A percentile compares a stretch with the other conserved stretches of the same genome.
phyloP scores from a whole-genome alignment of 805 yeast genomes.

The Maudiozyma serrabonitensis region DNA sequence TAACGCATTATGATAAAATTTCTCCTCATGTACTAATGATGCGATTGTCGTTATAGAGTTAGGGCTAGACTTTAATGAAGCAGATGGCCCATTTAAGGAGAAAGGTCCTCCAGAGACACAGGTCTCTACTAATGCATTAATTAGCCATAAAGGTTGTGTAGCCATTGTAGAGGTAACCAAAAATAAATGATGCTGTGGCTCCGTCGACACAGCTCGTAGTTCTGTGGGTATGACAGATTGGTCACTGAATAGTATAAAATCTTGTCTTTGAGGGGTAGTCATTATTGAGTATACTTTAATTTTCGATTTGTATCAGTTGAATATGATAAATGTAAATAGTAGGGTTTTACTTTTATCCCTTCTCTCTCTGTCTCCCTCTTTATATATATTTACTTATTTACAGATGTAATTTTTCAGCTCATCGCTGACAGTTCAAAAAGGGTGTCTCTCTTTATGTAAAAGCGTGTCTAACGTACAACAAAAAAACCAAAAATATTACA shows the following conservation, averaged over 20 bases:
- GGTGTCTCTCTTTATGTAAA: neutral
- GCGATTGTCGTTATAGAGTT: constrained; percentile 13
- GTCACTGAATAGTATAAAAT: constrained; percentile 43
- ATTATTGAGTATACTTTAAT: neutral
- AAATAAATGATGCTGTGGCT: constrained; percentile 22
- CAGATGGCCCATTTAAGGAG: constrained; percentile 28
- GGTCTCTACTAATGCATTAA: constrained; percentile 45
- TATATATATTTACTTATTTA: neutral
- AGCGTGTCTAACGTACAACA: too few relatives aligned
- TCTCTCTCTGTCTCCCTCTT: neutral
- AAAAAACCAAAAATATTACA: too few relatives aligned
- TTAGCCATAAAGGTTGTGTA: constrained; percentile 57
- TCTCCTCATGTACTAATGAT: constrained; percentile 21
- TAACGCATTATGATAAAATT: constrained; percentile 13
- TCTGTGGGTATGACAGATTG: constrained; percentile 33
- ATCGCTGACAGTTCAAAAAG: neutral
- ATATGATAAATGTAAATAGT: too few relatives aligned
- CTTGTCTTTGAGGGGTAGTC: constrained; percentile 43
- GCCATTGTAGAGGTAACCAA: constrained; percentile 38
- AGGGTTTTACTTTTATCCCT: neutral
- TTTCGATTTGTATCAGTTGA: too few relatives aligned
- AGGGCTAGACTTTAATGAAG: neutral
- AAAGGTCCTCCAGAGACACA: constrained; percentile 36
- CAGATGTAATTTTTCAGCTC: neutral
- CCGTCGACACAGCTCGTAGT: constrained; percentile 1